Base-by-base conservation (phyloP, 257 asterid genomes). In the Capsicum chinense region DNA sequence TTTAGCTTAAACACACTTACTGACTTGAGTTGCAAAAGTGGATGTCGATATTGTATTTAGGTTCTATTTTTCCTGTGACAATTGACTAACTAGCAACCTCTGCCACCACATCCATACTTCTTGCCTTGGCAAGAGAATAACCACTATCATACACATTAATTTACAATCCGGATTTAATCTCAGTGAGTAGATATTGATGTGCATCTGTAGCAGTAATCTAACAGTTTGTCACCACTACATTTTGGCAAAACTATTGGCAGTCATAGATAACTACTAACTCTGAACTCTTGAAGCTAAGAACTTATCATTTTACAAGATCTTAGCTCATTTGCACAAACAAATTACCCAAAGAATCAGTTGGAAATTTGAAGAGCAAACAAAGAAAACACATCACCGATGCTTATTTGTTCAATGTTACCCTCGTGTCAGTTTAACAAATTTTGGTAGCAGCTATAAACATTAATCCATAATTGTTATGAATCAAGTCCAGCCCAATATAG, bases 21-120 rank as follows among this genome's bases (percentile, higher is more conserved):
- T 50, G 80, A 19, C 3, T 48, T 74, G 80, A 74, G 62, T 74
- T 74, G 33, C 62, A 7, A 50, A 76, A 26, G 64, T 26, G 26
- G 54, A 76, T 52, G 48, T 7, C 0, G 15, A 52, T 26, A 54
- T 76, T 76, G 63, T 14, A 76, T 54, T 76, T 54, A 14, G 48
- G 48, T 54, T 54, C 15, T 26, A 26, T 52, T 17, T 7, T 50
- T 76, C 48, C 63, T 7, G 3, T 52, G 63, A 7, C 7, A 74
- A 19, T 47, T 73, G 42, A 42, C 35, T 48, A 13, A 73, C 47
- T 76, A 76, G 63, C 13, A 52, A 26, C 12, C 64, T 39, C 81
- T 76, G 63, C 58, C 13, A 52, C 39, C 63, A 76, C 21, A 52
- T 76, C 63, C 81, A 76, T 52, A 76, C 63, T 76, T 54, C 21